Evolutionary conservation across 192 early-diverging fungal species (phyloP), one percentile per base, ranked within the genome.

Genomic region (Obelidium mucronatum): DNA sequence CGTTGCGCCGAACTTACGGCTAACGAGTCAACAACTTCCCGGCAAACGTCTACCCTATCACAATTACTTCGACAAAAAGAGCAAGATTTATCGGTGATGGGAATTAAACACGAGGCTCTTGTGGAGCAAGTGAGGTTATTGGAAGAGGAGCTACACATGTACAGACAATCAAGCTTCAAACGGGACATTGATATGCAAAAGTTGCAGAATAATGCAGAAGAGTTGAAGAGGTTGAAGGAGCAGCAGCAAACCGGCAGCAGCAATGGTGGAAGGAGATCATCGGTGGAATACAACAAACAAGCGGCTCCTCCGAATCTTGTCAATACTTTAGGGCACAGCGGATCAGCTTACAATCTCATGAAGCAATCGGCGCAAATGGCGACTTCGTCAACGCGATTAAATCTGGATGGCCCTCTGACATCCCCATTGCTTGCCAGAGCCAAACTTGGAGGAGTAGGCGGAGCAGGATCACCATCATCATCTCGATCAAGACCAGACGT

Each of bases 1-100:
- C 51, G 81, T 2, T 55, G 81, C 3, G 80, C 83, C 37, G 86
- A 88, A 59, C 56, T 88, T 3, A 8, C 44, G 39, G 81, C 79
- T 33, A 2, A 30, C 30, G 84, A 85, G 40, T 63, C 78, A 0
- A 52, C 74, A 11, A 58, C 65, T 19, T 53, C 78, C n/a, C 73
- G 84, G n/a, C 81, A 85, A 65, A 26, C 78, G 17, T 31, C 78
- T 19, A 68, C 48, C 65, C 70, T 84, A 39, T 62, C 80, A 28
- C 62, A 76, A 3, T 54, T 79, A 2, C 52, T 85, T 13, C 42
- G 58, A 19, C 81, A 83, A 67, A 85, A 85, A 75, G 82, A 82
- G 17, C 84, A 84, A 55, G 86, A 88, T 33, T 55, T 78, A 19
- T 30, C 31, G 15, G 48, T 80, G 1, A 51, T 83, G 69, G 48